Evolutionary conservation across 768 basidiomycete species (phyloP).

Genomic region (Termitomyces heimii): DNA sequence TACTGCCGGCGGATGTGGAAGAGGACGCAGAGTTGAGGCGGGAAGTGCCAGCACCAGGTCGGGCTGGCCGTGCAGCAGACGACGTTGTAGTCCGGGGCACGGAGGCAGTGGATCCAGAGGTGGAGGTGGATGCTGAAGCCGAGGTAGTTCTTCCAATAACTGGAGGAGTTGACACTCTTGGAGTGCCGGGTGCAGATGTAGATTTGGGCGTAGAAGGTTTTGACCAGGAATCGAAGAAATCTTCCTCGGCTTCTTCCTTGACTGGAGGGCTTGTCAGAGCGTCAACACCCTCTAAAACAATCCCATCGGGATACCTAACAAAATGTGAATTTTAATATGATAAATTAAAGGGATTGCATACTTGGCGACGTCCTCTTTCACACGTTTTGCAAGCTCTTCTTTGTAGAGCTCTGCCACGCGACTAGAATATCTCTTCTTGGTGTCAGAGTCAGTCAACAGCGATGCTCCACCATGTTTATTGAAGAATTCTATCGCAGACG

Average conservation of each 20-base stretch:
- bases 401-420: slow-evolving; percentile 85
- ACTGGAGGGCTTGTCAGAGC: slow-evolving; percentile 29
- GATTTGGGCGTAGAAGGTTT: slow-evolving; percentile 62
- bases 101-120: slow-evolving; percentile 22
- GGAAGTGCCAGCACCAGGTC: slow-evolving; percentile 31
- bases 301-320: slow-evolving; percentile 67
- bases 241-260: slow-evolving; percentile 61
- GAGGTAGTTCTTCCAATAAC: slow-evolving; percentile 49
- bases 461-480: slow-evolving; percentile 76
- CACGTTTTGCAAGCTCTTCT: slow-evolving; percentile 79
- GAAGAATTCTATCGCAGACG: slow-evolving; percentile 83
- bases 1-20: slow-evolving; percentile 16
- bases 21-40: slow-evolving; percentile 32
- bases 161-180: slow-evolving; percentile 48
- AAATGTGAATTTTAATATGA: background rate
- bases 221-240: slow-evolving; percentile 97
- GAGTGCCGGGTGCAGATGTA: slow-evolving; percentile 43
- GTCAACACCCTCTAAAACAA: slow-evolving; percentile 80
- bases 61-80: slow-evolving; percentile 44
- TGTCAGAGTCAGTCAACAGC: slow-evolving; percentile 65
- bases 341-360: slow-evolving; percentile 25
- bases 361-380: slow-evolving; percentile 69
- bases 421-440: slow-evolving; percentile 87
- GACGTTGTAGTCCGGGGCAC: slow-evolving; percentile 63
- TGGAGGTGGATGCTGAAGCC: slow-evolving; percentile 25